A percentile compares a stretch with the other conserved stretches of the same genome.
phyloP scores from a whole-genome alignment of 2,329 filamentous ascomycete genomes.

The Penicillium olsonii region DNA sequence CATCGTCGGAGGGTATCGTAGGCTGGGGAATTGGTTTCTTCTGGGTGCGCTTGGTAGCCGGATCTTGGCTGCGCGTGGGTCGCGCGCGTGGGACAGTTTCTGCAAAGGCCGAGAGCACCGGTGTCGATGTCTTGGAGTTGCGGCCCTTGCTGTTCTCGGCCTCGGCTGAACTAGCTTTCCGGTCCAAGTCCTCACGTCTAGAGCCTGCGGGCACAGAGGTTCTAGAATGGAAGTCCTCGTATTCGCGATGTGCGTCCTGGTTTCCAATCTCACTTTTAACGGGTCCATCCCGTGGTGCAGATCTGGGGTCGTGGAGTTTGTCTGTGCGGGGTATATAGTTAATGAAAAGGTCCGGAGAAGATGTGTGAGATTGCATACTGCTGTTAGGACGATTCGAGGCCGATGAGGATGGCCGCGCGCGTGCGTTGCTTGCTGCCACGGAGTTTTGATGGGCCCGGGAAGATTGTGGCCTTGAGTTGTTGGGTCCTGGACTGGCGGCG shows the following conservation, averaged over 20 bases:
- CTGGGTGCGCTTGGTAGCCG: constrained; percentile 40
- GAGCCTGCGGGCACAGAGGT: constrained; percentile 22
- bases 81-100: constrained; percentile 36
- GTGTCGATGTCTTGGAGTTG: constrained; percentile 45
- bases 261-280: constrained; percentile 38
- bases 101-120: constrained; percentile 38
- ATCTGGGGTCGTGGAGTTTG: constrained; percentile 53
- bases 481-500: constrained; percentile 62
- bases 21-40: constrained; percentile 32
- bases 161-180: constrained; percentile 33
- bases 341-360: constrained; percentile 27
- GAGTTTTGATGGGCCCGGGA: constrained; percentile 77
- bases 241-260: constrained; percentile 32
- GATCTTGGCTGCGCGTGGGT: constrained; percentile 38
- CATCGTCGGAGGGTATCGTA: constrained; percentile 41
- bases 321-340: constrained; percentile 27
- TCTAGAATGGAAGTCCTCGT: constrained; percentile 23
- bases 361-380: constrained; percentile 37
- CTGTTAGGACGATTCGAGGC: constrained; percentile 64
- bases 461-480: constrained; percentile 62
- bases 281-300: constrained; percentile 52
- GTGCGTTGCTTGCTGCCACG: constrained; percentile 58
- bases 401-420: constrained; percentile 61
- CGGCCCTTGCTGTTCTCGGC: constrained; percentile 41
- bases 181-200: constrained; percentile 40